Evolutionary conservation across 139 green algal genomes (phyloP), one percentile per base, ranked within the genome.

Genomic region (Zygnema cylindricum): DNA sequence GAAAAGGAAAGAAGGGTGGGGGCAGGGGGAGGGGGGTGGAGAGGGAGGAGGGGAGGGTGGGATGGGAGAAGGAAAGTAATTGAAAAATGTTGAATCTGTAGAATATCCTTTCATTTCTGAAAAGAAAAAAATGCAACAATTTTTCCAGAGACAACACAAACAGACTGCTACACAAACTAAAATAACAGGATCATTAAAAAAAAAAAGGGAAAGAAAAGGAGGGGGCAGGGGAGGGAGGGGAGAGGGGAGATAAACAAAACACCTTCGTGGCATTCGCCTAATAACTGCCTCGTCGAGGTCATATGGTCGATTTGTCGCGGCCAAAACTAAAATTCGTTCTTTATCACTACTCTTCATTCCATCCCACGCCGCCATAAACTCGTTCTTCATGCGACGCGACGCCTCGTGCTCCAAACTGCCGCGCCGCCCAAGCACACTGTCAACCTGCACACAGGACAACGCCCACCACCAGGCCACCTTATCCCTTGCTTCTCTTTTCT

Each of bases 251-350:
- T 7, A 63, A 63, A 16, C 7, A 79, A 16, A 40, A 1, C 84
- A 89, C 84, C 84, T 88, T 16, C 89, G 73, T 11, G 92, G 88
- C 85, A 94, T 92, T 49, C 94, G 88, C 42, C 94, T 89, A 54
- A 96, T 91, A 57, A 94, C 93, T 1, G 94, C 94, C 69, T 96
- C 94, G 75, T 96, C 94, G 49, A 96, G 76, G 88, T 96, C 94
- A 84, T 93, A 93, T 7, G 94, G 94, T 39, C 94, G 77, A 90
- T 96, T 96, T 77, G 94, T 96, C 43, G 94, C 94, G 0, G 93
- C 95, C 79, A 96, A 86, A 84, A 96, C 94, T 86, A 96, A 32
- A 16, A 92, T 82, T 33, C 92, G 86, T 76, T 96, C 94, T 32
- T 43, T 54, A 69, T 93, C 79, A 30, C 89, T 86, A 30, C 94